phyloP scores from a whole-genome alignment of 805 yeast genomes.

The Candida qinlingensis region DNA sequence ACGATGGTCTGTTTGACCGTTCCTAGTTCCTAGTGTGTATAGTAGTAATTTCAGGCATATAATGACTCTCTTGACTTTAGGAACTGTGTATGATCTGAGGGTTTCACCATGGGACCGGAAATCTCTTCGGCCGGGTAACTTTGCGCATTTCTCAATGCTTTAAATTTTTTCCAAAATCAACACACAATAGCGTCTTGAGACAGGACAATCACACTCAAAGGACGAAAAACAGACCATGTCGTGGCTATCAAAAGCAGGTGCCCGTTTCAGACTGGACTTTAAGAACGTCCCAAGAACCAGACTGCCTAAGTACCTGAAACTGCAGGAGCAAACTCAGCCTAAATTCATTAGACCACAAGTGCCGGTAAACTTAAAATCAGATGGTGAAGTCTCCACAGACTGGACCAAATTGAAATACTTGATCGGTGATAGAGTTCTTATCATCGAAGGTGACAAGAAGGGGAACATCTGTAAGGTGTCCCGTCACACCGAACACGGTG shows the following conservation, averaged over 20 bases:
- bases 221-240: slow-evolving; percentile 11
- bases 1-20: slow-evolving; percentile 59
- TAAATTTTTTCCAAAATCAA: no score
- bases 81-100: no score
- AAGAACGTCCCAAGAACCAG: slow-evolving; percentile 27
- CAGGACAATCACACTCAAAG: no score
- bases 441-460: slow-evolving; percentile 61
- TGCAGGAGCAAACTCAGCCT: slow-evolving; percentile 29
- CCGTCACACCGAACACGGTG: slow-evolving; percentile 55
- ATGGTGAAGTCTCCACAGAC: slow-evolving; percentile 33
- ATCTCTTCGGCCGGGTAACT: no score
- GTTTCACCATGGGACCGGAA: no score
- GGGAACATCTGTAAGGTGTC: slow-evolving; percentile 72
- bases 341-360: slow-evolving; percentile 31
- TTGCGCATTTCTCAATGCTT: no score
- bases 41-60: no score
- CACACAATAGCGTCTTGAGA: no score
- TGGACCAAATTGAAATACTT: slow-evolving; percentile 55
- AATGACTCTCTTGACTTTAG: no score
- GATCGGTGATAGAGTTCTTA: slow-evolving; percentile 74
- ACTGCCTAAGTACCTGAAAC: slow-evolving; percentile 25
- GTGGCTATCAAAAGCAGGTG: slow-evolving; percentile 32
- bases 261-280: slow-evolving; percentile 29
- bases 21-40: background rate
- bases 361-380: slow-evolving; percentile 26